Base-by-base conservation (phyloP, 202 grass and related monocot genomes). In the Cymbopogon flexuosus region DNA sequence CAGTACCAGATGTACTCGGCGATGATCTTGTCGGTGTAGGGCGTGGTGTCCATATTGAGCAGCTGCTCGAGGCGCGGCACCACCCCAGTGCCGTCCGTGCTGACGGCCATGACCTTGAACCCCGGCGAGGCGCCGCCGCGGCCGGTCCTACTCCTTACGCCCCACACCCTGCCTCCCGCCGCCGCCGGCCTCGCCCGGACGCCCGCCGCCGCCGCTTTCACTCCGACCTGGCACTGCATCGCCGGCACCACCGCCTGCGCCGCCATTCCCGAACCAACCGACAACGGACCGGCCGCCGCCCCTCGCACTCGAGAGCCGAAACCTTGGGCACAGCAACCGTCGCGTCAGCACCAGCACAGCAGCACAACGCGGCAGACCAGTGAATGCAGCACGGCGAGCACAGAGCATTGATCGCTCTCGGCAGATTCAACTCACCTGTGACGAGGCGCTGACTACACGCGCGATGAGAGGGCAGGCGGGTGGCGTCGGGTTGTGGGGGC, bases 1-100 rank as follows among this genome's bases (percentile, higher is more conserved):
- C 76, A 75, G 41, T 89, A 93, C 94, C 94, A 97, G 39, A 97
- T 89, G 84, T 97, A 97, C 47, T 97, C 94, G 5, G 70, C 94
- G 59, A 97, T 97, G 89, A 93, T 65, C 58, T 81, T 97, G 47
- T 97, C 82, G 7, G 83, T 90, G 79, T 64, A 90, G 37, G 90
- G 85, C 39, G 68, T 87, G 83, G 81, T 99, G 87, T 99, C 96
- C 96, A 99, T 70, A 80, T 93, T 93, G 72, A 99, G 96, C 62
- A 99, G 70, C 80, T 96, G 84, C 79, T 99, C 89, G 56, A 99
- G 75, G 81, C 96, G 87, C 27, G 91, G 73, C 33, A 99, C 90
- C 18, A 88, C 83, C 14, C 96, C 92, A 68, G 82, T 78, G 80
- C 30, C 81, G 14, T 68, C 83, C 16, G 88, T 79, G 79, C 85